Evolutionary conservation across 202 grass and related monocot genomes (phyloP), one percentile per base, ranked within the genome.

Genomic region (Bolboschoenoplectus hybrid): DNA sequence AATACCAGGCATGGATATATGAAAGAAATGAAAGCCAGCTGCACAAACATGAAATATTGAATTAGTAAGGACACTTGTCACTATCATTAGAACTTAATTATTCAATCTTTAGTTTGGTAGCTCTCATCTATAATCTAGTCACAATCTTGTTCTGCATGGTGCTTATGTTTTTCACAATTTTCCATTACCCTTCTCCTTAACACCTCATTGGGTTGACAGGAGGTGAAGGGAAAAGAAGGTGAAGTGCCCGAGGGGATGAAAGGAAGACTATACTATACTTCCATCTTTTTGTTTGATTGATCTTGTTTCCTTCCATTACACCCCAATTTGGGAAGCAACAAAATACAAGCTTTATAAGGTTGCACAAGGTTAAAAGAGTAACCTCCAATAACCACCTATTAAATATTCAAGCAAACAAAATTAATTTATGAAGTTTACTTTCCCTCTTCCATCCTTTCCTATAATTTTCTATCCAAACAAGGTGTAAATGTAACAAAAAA

Each of bases 1-100:
- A 98, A 82, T 63, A 91, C 81, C 70, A 98, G 85, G 85, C 97
- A 98, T 78, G 97, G 97, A 85, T 98, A 98, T 85, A 98, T 88
- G 58, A 92, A 36, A 39, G 73, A 56, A 68, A 98, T 26, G 81
- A 98, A 98, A 34, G 93, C 93, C 63, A 98, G 62, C 97, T 98
- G 93, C 78, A 91, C 55, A 89, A 88, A 51, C 62, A 88, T 13
- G 32, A 39, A 78, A 90, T 36, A 9, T 79, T 3, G 11, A 47
- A 26, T 91, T 85, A 88, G 10, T 43, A 84, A 19, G 46, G 70
- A 49, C 7, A 68, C 19, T 49, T 66, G 47, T 0, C 10, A 83
- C 12, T 83, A 67, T 35, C 26, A 20, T n/a, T 50, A 67, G 10
- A 83, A 75, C 8, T 9, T 14, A 4, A 39, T 19, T 57, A 10